Conservation (phyloP, 352 stramenopile species). For the Pythium brassicae region DNA sequence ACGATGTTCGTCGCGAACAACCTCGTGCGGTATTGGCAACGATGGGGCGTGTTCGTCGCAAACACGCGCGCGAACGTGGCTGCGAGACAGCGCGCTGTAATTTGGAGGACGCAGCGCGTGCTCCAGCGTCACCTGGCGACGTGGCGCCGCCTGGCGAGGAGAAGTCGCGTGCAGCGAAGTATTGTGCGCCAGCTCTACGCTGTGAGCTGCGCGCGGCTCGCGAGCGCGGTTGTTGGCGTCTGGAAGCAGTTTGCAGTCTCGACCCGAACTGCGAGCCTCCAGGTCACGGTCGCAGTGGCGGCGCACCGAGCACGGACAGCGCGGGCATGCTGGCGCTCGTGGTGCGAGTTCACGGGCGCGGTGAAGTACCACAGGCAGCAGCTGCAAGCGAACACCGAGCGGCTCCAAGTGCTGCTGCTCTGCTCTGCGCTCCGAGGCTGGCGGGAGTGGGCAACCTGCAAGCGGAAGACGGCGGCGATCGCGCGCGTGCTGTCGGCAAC, state of each 20-base stretch:
- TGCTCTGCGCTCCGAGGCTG: conserved; percentile 58
- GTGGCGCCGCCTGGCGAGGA: conserved; percentile 16
- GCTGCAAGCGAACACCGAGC: conserved; percentile 49
- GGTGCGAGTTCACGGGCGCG: conserved; percentile 18
- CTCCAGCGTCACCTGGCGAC: conserved; percentile 10
- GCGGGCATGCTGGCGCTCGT: conserved; percentile 14
- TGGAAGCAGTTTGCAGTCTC: conserved; percentile 24
- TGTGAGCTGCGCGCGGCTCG: conserved; percentile 21
- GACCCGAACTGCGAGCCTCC: conserved; percentile 17
- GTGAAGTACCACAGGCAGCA: conserved; percentile 25
- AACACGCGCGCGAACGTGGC: not conserved
- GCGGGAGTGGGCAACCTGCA: conserved; percentile 25
- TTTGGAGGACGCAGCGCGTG: not conserved
- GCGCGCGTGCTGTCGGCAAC: conserved; percentile 19
- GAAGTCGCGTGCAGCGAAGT: conserved; percentile 8
- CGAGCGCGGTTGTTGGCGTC: conserved; percentile 20
- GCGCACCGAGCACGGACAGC: conserved; percentile 13
- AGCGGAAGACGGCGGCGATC: conserved; percentile 23
- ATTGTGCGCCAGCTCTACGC: conserved; percentile 26
- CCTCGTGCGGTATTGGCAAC: conserved; percentile 2
- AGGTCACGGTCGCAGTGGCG: conserved; percentile 21
- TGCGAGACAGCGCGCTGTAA: not conserved
- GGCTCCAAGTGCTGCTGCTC: conserved; percentile 52
- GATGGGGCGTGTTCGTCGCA: conserved; percentile 2
- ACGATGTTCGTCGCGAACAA: not conserved